Evolutionary conservation across 768 basidiomycete genomes (phyloP).

Genomic region (Podaxis carcinomalis): DNA sequence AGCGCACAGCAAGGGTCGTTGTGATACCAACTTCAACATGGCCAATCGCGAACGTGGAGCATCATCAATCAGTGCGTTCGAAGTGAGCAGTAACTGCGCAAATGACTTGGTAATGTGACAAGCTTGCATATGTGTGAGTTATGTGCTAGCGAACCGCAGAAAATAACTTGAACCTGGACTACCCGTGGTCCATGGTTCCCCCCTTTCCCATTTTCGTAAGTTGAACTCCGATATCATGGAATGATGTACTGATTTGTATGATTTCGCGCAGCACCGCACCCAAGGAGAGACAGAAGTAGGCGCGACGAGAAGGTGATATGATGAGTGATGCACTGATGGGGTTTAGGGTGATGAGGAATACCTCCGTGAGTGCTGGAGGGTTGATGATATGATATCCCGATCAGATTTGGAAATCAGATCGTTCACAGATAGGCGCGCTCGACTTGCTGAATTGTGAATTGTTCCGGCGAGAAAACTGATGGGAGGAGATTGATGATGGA

Average conservation of each 20-base stretch:
- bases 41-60: background rate
- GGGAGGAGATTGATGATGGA: constrained; percentile 4
- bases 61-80: constrained; percentile 3
- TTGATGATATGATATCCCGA: constrained; percentile 3
- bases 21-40: background rate
- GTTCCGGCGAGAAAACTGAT: constrained; percentile 6
- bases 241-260: constrained; percentile 9
- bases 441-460: background rate
- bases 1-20: constrained; percentile 4
- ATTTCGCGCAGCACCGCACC: background rate
- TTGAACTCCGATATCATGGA: constrained; percentile 1
- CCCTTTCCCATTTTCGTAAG: background rate
- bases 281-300: background rate
- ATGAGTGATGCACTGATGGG: constrained; percentile 6
- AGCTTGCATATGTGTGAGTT: background rate
- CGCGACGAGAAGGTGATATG: background rate
- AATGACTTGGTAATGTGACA: background rate
- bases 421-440: background rate
- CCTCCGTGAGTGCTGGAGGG: constrained; percentile 8
- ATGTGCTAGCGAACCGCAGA: background rate
- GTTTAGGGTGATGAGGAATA: constrained; percentile 7
- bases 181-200: background rate
- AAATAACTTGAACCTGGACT: background rate
- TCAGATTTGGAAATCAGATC: background rate
- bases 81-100: background rate